Evolutionary conservation across 176 grass and related monocot genomes (phyloP).

Genomic region (Echinochloa phyllopogon): DNA sequence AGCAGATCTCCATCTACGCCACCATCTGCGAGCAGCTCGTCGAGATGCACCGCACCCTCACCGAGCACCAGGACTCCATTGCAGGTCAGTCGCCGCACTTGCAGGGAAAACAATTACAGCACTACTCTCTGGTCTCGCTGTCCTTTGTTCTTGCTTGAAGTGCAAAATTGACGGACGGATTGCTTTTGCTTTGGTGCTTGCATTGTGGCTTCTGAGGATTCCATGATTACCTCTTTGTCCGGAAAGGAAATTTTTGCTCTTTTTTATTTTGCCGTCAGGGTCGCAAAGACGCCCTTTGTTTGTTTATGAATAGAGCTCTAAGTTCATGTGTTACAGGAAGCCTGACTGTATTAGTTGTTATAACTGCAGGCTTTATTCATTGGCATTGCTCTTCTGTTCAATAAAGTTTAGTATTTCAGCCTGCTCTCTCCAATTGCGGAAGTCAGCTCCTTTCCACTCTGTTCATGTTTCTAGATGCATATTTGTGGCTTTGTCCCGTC

Average conservation of each 20-base stretch:
- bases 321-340: conserved; percentile 7
- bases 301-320: conserved; percentile 6
- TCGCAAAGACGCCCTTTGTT: background rate
- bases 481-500: background rate
- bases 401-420: background rate
- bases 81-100: conserved; percentile 49
- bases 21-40: conserved; percentile 96
- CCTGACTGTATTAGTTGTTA: background rate
- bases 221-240: conserved; percentile 3
- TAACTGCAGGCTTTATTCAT: background rate
- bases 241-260: background rate
- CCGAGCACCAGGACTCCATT: conserved; percentile 81
- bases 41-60: conserved; percentile 89
- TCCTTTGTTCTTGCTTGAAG: background rate
- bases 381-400: background rate
- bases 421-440: background rate
- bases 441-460: background rate
- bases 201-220: conserved; percentile 1
- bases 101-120: background rate
- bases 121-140: background rate
- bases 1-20: conserved; percentile 98
- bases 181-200: background rate
- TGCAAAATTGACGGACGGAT: background rate
- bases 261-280: background rate
- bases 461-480: background rate